A percentile compares a stretch with the other conserved stretches of the same genome.
phyloP scores from a whole-genome alignment of 2,329 filamentous ascomycete genomes.

The Exophiala bonariae region DNA sequence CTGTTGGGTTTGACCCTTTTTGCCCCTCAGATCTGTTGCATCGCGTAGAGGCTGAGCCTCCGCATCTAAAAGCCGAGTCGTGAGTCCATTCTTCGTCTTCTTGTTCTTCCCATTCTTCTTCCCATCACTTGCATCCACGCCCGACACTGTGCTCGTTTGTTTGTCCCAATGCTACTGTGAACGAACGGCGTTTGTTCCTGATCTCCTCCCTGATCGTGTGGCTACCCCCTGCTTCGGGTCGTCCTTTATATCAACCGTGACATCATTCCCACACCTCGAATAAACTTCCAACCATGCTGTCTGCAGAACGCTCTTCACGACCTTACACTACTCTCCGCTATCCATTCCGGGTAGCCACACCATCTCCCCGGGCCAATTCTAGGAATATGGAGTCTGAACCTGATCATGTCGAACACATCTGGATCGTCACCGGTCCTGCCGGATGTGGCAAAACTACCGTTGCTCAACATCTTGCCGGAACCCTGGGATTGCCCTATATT shows the following conservation, averaged over 20 bases:
- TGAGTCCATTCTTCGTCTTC: too few species aligned
- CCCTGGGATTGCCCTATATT: conserved; percentile 68
- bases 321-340: conserved; percentile 15
- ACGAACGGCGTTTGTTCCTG: too few species aligned
- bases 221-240: conserved; percentile 25
- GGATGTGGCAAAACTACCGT: conserved; percentile 79
- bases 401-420: conserved; percentile 63
- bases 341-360: conserved; percentile 11
- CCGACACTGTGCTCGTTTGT: too few species aligned
- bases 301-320: conserved; percentile 32
- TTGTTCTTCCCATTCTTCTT: too few species aligned
- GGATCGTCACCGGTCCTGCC: conserved; percentile 76
- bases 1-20: too few species aligned
- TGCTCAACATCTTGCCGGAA: conserved; percentile 62
- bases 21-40: too few species aligned
- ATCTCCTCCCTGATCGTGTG: too few species aligned
- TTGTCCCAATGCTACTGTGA: too few species aligned
- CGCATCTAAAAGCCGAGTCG: too few species aligned
- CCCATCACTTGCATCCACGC: too few species aligned
- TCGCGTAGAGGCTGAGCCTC: too few species aligned
- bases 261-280: background rate
- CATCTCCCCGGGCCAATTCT: conserved; percentile 11
- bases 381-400: conserved; percentile 20
- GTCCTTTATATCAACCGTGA: conserved; percentile 29
- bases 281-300: conserved; percentile 38